Evolutionary conservation across 305 asterid genomes (phyloP).

Genomic region (Fraxinus latifolia): DNA sequence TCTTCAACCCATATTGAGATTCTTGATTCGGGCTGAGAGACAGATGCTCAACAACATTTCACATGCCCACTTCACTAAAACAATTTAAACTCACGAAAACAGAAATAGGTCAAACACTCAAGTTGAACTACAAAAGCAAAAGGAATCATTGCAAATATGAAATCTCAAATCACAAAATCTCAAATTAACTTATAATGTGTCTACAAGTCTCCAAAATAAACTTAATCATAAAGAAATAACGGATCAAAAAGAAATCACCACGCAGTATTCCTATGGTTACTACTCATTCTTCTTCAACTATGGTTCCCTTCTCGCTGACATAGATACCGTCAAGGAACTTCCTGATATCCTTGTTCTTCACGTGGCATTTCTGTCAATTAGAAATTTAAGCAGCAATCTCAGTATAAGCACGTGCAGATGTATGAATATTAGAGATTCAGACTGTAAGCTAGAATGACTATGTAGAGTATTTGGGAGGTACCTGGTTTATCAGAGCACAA

Average conservation of each 20-base stretch:
- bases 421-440: not conserved
- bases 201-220: slow-evolving; percentile 25
- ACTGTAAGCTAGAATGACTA: not conserved
- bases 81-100: not conserved
- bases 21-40: not conserved
- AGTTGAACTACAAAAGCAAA: not conserved
- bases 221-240: slow-evolving; percentile 8
- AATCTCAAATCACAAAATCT: slow-evolving; percentile 29
- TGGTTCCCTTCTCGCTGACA: slow-evolving; percentile 76
- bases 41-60: not conserved
- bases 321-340: slow-evolving; percentile 91
- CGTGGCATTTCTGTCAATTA: slow-evolving; percentile 55
- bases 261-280: slow-evolving; percentile 12
- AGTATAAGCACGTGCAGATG: not conserved
- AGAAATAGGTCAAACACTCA: not conserved
- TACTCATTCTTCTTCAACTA: slow-evolving; percentile 54
- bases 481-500: slow-evolving; percentile 65
- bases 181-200: slow-evolving; percentile 25
- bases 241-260: slow-evolving; percentile 12
- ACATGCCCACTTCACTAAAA: not conserved
- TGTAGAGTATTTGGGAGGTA: slow-evolving; percentile 1
- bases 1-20: not conserved
- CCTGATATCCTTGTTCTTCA: slow-evolving; percentile 74
- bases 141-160: not conserved
- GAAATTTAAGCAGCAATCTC: not conserved